Evolutionary conservation across 371 early-diverging fungal genomes (phyloP).

Genomic region (Mortierella sp.): DNA sequence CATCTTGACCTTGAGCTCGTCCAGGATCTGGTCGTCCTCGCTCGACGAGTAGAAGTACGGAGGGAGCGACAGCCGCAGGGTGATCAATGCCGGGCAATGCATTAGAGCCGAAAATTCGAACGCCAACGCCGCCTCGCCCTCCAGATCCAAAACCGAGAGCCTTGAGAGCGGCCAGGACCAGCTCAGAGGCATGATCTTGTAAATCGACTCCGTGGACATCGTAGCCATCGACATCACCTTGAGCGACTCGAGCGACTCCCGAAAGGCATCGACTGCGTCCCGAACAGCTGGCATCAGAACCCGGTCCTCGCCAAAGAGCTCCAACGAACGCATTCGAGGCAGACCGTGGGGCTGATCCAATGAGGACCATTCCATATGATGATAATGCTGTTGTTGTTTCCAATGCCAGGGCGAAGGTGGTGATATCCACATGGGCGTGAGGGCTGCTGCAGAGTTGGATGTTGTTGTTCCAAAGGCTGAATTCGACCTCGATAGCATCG

Average conservation of each 20-base stretch:
- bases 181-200: conserved; percentile 9
- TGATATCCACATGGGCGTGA: neutral
- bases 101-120: conserved; percentile 34
- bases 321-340: conserved; percentile 25
- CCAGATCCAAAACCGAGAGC: conserved; percentile 36
- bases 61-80: conserved; percentile 34
- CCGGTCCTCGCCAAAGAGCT: conserved; percentile 46
- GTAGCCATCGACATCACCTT: conserved; percentile 30
- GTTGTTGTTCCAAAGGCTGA: neutral
- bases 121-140: conserved; percentile 42
- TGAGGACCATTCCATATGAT: conserved; percentile 14
- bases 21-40: conserved; percentile 30
- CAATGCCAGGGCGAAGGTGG: conserved; percentile 28
- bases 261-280: conserved; percentile 44
- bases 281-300: conserved; percentile 36
- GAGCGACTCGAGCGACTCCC: conserved; percentile 40
- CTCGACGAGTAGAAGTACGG: conserved; percentile 44
- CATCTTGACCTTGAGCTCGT: conserved; percentile 22
- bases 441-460: neutral
- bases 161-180: conserved; percentile 43
- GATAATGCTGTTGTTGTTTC: neutral
- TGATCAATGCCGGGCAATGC: conserved; percentile 35
- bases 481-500: neutral
- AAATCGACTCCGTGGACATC: conserved; percentile 16
- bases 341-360: conserved; percentile 1